Evolutionary conservation across 106 monocot species (phyloP).

Genomic region (Acorus gramineus): DNA sequence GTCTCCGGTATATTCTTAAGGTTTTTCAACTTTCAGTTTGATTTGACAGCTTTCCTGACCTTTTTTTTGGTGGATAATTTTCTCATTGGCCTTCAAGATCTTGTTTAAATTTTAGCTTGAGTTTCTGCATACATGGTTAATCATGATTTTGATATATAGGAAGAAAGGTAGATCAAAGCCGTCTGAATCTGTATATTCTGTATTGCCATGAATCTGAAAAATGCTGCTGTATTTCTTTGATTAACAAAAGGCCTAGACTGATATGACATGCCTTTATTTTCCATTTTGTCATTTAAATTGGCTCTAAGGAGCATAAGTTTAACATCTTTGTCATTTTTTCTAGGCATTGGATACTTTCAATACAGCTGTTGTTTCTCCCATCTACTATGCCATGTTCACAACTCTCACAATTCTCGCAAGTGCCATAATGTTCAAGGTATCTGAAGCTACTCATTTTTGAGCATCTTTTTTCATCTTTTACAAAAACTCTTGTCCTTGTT

Average conservation of each 20-base stretch:
- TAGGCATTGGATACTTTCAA: constrained; percentile 95
- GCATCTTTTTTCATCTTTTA: not conserved
- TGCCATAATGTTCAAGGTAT: constrained; percentile 94
- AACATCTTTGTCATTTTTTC: not conserved
- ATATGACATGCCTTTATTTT: not conserved
- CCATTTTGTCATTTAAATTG: not conserved
- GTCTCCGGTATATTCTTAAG: not conserved
- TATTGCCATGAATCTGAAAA: too few relatives aligned
- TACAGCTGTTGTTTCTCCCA: constrained; percentile 81
- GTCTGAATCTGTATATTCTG: too few relatives aligned
- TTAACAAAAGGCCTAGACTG: too few relatives aligned
- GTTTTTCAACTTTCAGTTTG: too few relatives aligned
- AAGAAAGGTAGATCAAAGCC: too few relatives aligned
- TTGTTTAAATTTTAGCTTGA: too few relatives aligned
- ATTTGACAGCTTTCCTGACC: too few relatives aligned
- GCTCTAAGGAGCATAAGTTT: not conserved
- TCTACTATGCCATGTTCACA: constrained; percentile 92
- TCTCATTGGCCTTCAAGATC: too few relatives aligned
- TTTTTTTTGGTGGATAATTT: too few relatives aligned
- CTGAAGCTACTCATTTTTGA: not conserved
- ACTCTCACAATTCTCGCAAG: constrained; percentile 80
- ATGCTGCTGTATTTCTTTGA: too few relatives aligned
- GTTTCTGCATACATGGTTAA: too few relatives aligned
- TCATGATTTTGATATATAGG: too few relatives aligned
- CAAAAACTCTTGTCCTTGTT: not conserved